A percentile compares a stretch with the other conserved stretches of the same genome.
Conservation (phyloP, 192 early-diverging fungal species). For the Dissophora globulifera region DNA sequence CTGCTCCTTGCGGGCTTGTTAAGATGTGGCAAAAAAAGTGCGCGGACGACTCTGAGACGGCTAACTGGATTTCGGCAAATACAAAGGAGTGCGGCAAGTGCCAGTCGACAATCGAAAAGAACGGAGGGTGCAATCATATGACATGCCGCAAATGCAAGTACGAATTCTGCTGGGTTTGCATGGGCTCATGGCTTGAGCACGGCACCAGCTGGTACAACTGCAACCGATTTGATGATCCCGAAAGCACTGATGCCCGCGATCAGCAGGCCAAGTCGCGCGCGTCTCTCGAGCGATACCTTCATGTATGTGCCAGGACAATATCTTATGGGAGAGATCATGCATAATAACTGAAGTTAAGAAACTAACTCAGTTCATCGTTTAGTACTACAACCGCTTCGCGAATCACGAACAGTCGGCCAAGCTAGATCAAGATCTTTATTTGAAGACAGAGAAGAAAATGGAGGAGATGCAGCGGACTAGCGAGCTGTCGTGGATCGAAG, state of each 20-base stretch:
- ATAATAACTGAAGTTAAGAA: background rate
- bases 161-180: conserved; percentile 99
- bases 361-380: background rate
- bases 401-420: conserved; percentile 98
- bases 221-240: conserved; percentile 94
- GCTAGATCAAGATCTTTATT: conserved; percentile 79
- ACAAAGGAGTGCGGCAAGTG: conserved; percentile 97
- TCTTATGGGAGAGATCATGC: background rate
- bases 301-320: conserved; percentile 67
- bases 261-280: conserved; percentile 85
- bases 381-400: conserved; percentile 97
- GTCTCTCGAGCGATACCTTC: conserved; percentile 92
- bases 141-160: conserved; percentile 96
- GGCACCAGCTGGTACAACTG: conserved; percentile 96
- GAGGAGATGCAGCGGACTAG: conserved; percentile 92
- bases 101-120: conserved; percentile 96
- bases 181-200: conserved; percentile 97
- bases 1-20: conserved; percentile 87
- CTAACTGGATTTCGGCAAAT: conserved; percentile 95
- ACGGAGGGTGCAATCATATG: conserved; percentile 99
- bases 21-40: conserved; percentile 93
- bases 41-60: conserved; percentile 96
- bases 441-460: conserved; percentile 93
- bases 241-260: conserved; percentile 85
- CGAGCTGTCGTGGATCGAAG: conserved; percentile 96